Evolutionary conservation across 2,329 filamentous ascomycete species (phyloP), one percentile per base, ranked within the genome.

Genomic region (Stagonosporopsis vannaccii): DNA sequence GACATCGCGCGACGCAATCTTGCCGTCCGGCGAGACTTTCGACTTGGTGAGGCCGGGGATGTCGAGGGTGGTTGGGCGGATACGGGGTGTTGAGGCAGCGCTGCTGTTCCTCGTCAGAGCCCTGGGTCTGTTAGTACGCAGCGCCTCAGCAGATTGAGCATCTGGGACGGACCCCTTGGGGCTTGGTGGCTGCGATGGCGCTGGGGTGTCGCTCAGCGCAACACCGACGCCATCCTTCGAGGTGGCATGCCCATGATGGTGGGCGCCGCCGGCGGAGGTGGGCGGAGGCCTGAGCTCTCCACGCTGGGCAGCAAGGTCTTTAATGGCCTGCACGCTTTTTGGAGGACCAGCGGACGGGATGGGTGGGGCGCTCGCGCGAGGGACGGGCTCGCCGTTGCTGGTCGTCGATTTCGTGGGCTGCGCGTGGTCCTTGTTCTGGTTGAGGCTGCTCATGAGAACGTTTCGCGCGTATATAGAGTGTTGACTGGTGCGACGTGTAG

Each of bases 11-110:
- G 94, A 88, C 51, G 95, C 90, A 67, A 99, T 99, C 69, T 91
- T 88, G 65, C 95, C 95, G 76, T 99, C 95, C 8, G 95, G 95
- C 1, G 95, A 99, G 44, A 96, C 92, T 72, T 92, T 92, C 58
- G 94, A 98, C 71, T 92, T 90, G 57, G 95, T 99, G 82, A 99
- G 87, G 63, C 95, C 95, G 54, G 95, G 95, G 58, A 99, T 97
- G 75, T 97, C 96, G 69, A 98, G 87, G 13, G 95, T 97, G 15
- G 95, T 98, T 9, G 95, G 92, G 76, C 96, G 92, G 44, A 92
- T 84, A 62, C 90, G 84, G 25, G 93, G 92, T 6, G 93, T 96
- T 23, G 88, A 87, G 46, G 82, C 84, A 56, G 89, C 89, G 11
- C 91, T 95, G 68, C 89, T 90, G 70, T 90, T 88, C 70, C 90